Conservation (phyloP, 2,329 filamentous ascomycete genomes). For the Xylaria multiplex region DNA sequence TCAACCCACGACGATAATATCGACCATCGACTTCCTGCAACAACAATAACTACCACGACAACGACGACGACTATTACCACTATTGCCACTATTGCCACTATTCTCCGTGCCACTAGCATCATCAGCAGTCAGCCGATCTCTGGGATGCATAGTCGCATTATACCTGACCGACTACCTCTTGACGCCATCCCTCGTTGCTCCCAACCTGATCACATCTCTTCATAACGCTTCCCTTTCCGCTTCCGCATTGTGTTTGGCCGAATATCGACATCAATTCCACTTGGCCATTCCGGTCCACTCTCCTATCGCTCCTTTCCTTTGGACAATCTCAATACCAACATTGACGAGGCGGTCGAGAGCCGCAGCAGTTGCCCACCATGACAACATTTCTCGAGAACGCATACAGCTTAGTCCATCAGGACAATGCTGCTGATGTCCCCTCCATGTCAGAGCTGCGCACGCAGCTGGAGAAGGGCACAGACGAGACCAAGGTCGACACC, state of each 20-base stretch:
- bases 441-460: constrained; percentile 90
- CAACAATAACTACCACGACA: too few relatives aligned
- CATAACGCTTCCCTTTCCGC: constrained; percentile 21
- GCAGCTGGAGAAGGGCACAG: constrained; percentile 91
- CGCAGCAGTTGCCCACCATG: constrained; percentile 68
- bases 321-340: constrained; percentile 26
- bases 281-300: constrained; percentile 8
- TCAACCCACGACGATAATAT: constrained; percentile 30
- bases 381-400: constrained; percentile 92
- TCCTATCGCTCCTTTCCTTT: constrained; percentile 8
- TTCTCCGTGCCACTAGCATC: constrained; percentile 6
- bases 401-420: constrained; percentile 97
- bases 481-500: constrained; percentile 92
- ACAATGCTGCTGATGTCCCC: constrained; percentile 94
- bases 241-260: constrained; percentile 21
- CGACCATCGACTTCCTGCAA: constrained; percentile 21
- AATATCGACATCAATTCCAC: constrained; percentile 25
- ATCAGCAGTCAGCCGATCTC: constrained; percentile 21
- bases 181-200: constrained; percentile 28
- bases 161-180: constrained; percentile 38
- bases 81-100: constrained; percentile 12
- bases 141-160: constrained; percentile 46
- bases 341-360: constrained; percentile 45
- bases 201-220: constrained; percentile 19
- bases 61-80: not conserved